Evolutionary conservation across 257 asterid genomes (phyloP).

Genomic region (Nemophila menziesii): DNA sequence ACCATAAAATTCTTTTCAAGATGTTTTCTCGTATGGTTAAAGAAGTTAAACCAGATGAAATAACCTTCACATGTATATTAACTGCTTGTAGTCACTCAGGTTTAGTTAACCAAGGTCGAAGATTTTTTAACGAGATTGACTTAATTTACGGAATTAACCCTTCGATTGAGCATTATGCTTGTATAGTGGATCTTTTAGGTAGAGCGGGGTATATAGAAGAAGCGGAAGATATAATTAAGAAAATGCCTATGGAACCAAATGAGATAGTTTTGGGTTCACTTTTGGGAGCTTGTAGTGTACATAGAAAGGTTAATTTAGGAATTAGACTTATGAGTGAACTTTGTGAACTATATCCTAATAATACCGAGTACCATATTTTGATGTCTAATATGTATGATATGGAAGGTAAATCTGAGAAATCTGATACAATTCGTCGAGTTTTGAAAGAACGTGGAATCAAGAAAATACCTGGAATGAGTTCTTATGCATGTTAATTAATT

Average conservation of each 20-base stretch:
- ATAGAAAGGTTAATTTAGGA: constrained; percentile 39
- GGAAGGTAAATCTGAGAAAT: constrained; percentile 39
- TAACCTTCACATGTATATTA: constrained; percentile 59
- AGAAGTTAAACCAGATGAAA: constrained; percentile 50
- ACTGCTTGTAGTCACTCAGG: constrained; percentile 88
- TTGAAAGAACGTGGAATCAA: constrained; percentile 45
- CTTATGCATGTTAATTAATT: constrained; percentile 32
- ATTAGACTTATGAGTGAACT: constrained; percentile 37
- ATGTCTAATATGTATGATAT: constrained; percentile 54
- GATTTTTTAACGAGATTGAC: constrained; percentile 43
- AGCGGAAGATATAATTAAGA: constrained; percentile 48
- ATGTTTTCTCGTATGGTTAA: constrained; percentile 50
- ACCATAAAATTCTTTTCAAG: constrained; percentile 32
- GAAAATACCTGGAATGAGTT: constrained; percentile 59
- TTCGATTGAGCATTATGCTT: constrained; percentile 67
- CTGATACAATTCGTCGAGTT: constrained; percentile 48
- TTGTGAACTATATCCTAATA: constrained; percentile 40
- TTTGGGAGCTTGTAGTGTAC: constrained; percentile 59
- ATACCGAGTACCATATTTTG: constrained; percentile 60
- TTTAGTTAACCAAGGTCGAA: constrained; percentile 50
- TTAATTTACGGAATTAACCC: constrained; percentile 31
- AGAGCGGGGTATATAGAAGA: constrained; percentile 60
- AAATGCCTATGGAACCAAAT: constrained; percentile 68
- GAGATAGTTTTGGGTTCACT: constrained; percentile 74
- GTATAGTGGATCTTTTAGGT: constrained; percentile 68